These are phyloP conservation scores for Leccinum incarnatum DNA, from an alignment of 768 basidiomycete species.

Conservation along the genomic window DNA sequence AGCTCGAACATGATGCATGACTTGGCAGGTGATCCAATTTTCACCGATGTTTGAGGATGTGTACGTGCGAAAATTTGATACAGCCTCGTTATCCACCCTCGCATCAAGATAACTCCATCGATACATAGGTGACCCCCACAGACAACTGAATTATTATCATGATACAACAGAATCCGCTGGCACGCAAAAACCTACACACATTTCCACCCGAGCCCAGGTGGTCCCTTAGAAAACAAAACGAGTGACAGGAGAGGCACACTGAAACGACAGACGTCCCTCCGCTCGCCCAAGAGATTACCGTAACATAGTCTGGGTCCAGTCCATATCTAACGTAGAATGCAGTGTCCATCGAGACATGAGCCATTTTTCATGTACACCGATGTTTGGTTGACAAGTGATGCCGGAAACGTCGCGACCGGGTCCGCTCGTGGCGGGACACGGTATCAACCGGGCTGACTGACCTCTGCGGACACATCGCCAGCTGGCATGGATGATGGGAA, in stretches of 20 bases:
- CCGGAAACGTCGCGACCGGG: not conserved
- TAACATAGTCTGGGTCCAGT: constrained; percentile 21
- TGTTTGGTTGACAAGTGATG: constrained; percentile 5
- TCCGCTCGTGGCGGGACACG: constrained; percentile 7
- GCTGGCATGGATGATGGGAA: not conserved
- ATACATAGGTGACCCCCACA: not conserved
- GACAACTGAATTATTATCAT: constrained; percentile 6
- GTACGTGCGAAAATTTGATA: not conserved
- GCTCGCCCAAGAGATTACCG: constrained; percentile 7
- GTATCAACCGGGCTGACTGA: constrained; percentile 22
- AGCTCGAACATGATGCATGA: not conserved
- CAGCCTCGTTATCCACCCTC: not conserved
- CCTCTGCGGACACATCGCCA: constrained; percentile 12
- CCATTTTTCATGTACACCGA: constrained; percentile 5
- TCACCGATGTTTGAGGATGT: constrained; percentile 9
- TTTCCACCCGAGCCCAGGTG: constrained; percentile 5
- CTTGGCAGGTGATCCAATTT: not conserved
- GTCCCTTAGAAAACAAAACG: constrained; percentile 8
- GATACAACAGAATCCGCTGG: constrained; percentile 12
- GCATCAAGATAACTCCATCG: not conserved
- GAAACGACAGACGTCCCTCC: constrained; percentile 15
- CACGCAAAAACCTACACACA: constrained; percentile 9
- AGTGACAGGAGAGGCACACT: constrained; percentile 6
- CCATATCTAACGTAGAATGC: constrained; percentile 21
- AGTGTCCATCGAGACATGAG: constrained; percentile 11